Evolutionary conservation across 345 rosid species (phyloP), one percentile per base, ranked within the genome.

Genomic region (Dipteronia sinensis): DNA sequence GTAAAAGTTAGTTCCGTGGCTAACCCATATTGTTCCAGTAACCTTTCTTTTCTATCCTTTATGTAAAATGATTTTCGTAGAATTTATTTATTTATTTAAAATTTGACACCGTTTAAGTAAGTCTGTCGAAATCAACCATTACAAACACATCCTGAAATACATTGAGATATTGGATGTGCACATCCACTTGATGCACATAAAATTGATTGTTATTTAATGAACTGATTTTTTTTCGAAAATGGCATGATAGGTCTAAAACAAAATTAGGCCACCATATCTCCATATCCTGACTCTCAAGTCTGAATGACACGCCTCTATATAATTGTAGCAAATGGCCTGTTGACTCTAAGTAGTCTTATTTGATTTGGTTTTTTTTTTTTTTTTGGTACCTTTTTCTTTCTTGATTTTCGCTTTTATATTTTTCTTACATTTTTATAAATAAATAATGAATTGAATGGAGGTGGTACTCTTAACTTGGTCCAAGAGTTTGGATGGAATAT

Each of bases 381-480:
- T 3, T 0, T 31, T 31, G 3, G 46, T 17, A 64, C 17, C 19
- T 29, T 15, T 64, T 64, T 13, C 1, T 25, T 64, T 64, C 4
- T 34, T 34, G 38, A 4, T 34, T 34, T 34, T 49, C 0, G 55
- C 55, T 0, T 49, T 3, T 15, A 34, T 34, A 34, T 34, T 34
- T 34, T 34, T 34, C 38, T 34, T 34, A 34, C 6, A 34, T 34
- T 17, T 56, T 56, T n/a, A 56, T 56, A 0, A 40, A 13, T 0
- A 27, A 44, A 70, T 49, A 70, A 64, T 22, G 55, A 20, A 58
- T 29, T 25, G 3, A 6, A 2, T 20, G 44, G 17, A 7, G 3
- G 1, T 13, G 51, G 19, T 55, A 51, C 77, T 62, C 53, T 72
- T 15, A 23, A 72, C 66, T 38, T 65, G 69, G 44, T 74, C 72